Conservation (phyloP, 768 basidiomycete genomes). For the Coprinellus micaceus region DNA sequence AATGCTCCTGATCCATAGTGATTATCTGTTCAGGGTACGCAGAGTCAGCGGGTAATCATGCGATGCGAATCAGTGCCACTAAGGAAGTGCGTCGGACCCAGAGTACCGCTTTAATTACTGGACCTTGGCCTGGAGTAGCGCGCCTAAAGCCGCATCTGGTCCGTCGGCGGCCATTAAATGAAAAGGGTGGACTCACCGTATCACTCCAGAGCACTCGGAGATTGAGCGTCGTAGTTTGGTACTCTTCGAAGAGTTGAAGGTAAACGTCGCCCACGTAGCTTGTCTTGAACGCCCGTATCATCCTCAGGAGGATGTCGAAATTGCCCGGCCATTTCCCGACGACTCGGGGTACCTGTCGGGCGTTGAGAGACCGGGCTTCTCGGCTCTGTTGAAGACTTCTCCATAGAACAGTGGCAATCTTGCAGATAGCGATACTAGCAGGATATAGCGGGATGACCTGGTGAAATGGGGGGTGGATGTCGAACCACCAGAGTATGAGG, state of each 20-base stretch:
- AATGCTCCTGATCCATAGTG: constrained; percentile 69
- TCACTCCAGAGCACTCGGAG: constrained; percentile 67
- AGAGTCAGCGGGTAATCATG: no score
- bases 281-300: constrained; percentile 52
- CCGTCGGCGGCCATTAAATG: background rate
- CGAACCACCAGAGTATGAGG: constrained; percentile 23
- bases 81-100: constrained; percentile 1
- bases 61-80: no score
- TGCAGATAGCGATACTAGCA: constrained; percentile 40
- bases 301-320: constrained; percentile 58
- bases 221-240: constrained; percentile 68
- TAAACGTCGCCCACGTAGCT: constrained; percentile 64
- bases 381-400: constrained; percentile 18
- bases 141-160: background rate
- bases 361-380: constrained; percentile 46
- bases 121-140: background rate
- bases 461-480: constrained; percentile 31
- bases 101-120: background rate
- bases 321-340: constrained; percentile 78
- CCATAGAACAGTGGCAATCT: constrained; percentile 18
- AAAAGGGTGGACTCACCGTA: constrained; percentile 42
- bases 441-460: constrained; percentile 35
- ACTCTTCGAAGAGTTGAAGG: constrained; percentile 63
- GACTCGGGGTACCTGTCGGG: constrained; percentile 52
- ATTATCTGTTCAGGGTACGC: constrained; percentile 69